Evolutionary conservation across 805 yeast genomes (phyloP), one percentile per base, ranked within the genome.

Genomic region (Yamadazyma insecticola): DNA sequence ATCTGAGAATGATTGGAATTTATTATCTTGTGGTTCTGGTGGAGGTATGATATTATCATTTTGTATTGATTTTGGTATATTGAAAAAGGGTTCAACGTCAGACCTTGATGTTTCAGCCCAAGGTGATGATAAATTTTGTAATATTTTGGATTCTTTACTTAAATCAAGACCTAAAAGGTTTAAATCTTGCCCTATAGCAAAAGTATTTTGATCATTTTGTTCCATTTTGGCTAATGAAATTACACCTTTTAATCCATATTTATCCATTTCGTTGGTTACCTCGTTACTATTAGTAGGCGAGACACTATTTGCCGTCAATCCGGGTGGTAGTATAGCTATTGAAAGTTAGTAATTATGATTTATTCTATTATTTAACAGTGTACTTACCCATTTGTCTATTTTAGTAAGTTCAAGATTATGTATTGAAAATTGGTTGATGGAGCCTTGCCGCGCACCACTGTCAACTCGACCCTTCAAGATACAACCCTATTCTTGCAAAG

Each of bases 71-170:
- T 63, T 57, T 2, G 96, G 96, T 25, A 78, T 63, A 27, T 59
- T 64, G 55, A 76, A 89, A 35, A 72, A 70, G 4, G 98, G 98
- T 45, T 87, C 95, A 12, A 90, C 96, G 43, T 84, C 89, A 32
- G 89, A 79, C 47, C 94, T 71, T 6, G 92, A 76, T 1, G 96
- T 84, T 51, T 92, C 97, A 23, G 83, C 71, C 97, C 98, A 90
- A 9, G 98, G 98, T 3, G 95, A 83, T 15, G 94, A 81, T 49
- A 90, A 77, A 6, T 79, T 76, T 41, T 72, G 65, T 17, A 84
- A 68, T 20, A 84, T 55, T 33, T 71, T 67, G n/a, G 57, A 60
- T 24, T 61, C 65, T 16, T 57, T 54, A 3, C 63, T 51, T 42
- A 84, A 57, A 44, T 81, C 79, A 24, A 83, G 58, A 1, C 90